Evolutionary conservation across 495 filamentous ascomycete genomes (phyloP).

Genomic region (Apiosordaria backusii): DNA sequence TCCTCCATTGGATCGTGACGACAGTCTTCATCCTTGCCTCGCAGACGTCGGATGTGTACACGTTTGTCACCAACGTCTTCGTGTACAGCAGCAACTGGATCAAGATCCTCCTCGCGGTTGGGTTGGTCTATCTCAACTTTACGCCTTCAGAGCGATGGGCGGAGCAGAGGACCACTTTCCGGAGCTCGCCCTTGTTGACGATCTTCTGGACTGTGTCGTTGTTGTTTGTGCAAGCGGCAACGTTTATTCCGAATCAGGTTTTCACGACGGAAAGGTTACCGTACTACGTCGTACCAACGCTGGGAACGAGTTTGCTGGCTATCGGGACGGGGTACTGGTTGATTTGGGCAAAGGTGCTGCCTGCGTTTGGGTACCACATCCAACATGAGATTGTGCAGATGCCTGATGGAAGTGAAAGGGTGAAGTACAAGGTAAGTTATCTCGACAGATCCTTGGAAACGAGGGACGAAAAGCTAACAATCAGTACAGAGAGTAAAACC

Average conservation of each 20-base stretch:
- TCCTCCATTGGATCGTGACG: conserved; percentile 61
- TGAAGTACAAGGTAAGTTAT: conserved; percentile 36
- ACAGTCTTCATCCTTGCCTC: conserved; percentile 54
- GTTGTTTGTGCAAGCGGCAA: conserved; percentile 42
- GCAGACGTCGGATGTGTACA: conserved; percentile 23
- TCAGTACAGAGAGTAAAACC: conserved; percentile 29
- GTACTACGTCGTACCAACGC: conserved; percentile 42
- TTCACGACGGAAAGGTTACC: conserved; percentile 29
- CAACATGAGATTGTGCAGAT: conserved; percentile 40
- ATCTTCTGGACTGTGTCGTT: conserved; percentile 45
- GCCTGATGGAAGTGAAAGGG: conserved; percentile 40
- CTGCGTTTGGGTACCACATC: conserved; percentile 39
- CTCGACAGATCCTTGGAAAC: not conserved
- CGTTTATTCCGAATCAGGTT: conserved; percentile 41
- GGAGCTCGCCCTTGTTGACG: conserved; percentile 39
- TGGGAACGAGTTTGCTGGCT: conserved; percentile 43
- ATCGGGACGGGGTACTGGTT: conserved; percentile 46
- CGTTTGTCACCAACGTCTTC: conserved; percentile 33
- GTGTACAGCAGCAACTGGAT: conserved; percentile 39
- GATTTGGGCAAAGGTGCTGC: conserved; percentile 43
- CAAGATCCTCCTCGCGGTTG: conserved; percentile 53
- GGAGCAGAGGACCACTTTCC: conserved; percentile 36
- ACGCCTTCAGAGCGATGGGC: conserved; percentile 36
- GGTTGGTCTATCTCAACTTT: conserved; percentile 40
- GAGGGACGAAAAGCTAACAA: not conserved